A percentile compares a stretch with the other conserved stretches of the same genome.
phyloP scores from a whole-genome alignment of 2,329 filamentous ascomycete species.

The Aspergillus pseudotamarii region DNA sequence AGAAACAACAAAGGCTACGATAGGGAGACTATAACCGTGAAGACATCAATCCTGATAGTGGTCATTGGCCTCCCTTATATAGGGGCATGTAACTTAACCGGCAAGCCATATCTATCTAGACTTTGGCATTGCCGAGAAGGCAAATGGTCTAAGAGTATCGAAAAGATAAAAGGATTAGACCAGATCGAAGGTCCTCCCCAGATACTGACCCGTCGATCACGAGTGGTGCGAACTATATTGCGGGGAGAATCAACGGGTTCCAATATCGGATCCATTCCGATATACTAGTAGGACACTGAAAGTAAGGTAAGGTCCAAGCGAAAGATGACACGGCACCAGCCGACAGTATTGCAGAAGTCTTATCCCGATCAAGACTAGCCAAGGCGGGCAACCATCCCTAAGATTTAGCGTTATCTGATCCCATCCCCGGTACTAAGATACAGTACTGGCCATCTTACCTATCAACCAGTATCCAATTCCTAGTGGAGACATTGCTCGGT shows the following conservation, averaged over 20 bases:
- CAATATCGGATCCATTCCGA: background rate
- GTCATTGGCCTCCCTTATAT: constrained; percentile 11
- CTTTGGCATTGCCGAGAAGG: background rate
- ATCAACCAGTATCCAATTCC: background rate
- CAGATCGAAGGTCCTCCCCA: constrained; percentile 4
- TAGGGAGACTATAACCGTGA: background rate
- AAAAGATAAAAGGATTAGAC: constrained; percentile 4
- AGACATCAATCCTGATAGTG: background rate
- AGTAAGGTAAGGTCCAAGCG: constrained; percentile 21
- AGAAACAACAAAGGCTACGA: background rate
- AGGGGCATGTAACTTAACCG: background rate
- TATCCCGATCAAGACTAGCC: constrained; percentile 3
- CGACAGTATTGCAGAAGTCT: constrained; percentile 1
- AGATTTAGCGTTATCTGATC: background rate
- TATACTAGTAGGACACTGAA: background rate
- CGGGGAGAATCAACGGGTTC: background rate
- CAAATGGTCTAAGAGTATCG: background rate
- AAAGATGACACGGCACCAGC: constrained; percentile 1
- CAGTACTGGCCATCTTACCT: too few relatives aligned
- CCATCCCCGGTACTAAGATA: background rate
- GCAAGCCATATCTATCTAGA: background rate
- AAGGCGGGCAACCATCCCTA: background rate
- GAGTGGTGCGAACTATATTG: background rate
- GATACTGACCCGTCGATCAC: constrained; percentile 4
- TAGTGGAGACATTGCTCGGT: background rate